Conservation (phyloP, 179 eudicot genomes). For the Carnegiea gigantea region DNA sequence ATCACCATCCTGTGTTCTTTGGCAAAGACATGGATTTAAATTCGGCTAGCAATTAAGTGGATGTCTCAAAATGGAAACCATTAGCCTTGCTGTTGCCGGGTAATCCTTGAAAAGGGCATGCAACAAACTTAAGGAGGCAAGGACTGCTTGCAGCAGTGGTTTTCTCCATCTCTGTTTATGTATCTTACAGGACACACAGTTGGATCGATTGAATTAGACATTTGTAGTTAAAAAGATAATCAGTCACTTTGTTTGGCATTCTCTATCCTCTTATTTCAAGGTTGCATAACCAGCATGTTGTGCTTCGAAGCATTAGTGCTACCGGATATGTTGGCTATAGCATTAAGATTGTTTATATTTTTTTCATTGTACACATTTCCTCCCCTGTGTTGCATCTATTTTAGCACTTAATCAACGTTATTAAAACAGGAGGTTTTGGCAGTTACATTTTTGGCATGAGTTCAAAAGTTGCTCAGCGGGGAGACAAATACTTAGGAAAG, state of each 20-base stretch:
- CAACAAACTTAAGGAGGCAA: background rate
- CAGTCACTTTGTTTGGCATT: background rate
- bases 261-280: background rate
- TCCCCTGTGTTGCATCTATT: background rate
- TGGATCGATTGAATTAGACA: background rate
- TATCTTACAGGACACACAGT: background rate
- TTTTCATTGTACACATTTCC: background rate
- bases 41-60: background rate
- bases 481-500: constrained; percentile 27
- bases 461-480: constrained; percentile 45
- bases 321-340: background rate
- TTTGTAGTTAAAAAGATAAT: background rate
- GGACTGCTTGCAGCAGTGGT: background rate
- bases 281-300: background rate
- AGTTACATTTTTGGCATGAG: constrained; percentile 83
- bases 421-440: constrained; percentile 73
- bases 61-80: background rate
- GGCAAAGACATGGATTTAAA: too few relatives aligned
- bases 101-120: background rate
- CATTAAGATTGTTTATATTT: background rate
- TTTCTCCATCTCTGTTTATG: too few relatives aligned
- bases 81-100: background rate
- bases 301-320: background rate
- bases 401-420: constrained; percentile 4
- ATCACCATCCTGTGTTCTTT: background rate